These are phyloP conservation scores for Dipodascus albidus DNA, from an alignment of 805 yeast species.

Conservation along the genomic window DNA sequence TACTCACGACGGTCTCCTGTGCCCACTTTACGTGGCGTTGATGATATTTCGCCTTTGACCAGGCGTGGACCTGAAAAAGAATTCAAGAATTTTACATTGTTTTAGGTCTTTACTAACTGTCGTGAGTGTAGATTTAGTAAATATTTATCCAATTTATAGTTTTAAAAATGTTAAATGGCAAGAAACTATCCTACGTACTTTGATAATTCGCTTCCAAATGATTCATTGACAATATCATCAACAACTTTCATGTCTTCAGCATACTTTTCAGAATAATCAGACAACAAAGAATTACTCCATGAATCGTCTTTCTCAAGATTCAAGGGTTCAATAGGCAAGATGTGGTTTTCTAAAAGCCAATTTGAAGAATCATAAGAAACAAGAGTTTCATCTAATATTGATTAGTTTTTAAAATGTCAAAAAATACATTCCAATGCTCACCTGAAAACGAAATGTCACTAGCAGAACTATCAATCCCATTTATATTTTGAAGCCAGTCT, in stretches of 20 bases:
- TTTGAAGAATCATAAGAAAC: neutral
- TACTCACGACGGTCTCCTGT: constrained; percentile 2
- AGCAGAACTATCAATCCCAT: neutral
- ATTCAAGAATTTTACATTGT: neutral
- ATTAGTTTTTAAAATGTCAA: neutral
- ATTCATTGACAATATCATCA: neutral
- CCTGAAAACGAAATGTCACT: neutral
- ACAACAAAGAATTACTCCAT: neutral
- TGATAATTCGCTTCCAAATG: neutral
- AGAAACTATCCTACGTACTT: neutral
- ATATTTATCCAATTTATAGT: too few relatives aligned
- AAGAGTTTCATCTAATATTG: neutral
- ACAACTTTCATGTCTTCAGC: neutral
- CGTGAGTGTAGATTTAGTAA: neutral
- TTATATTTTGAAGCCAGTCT: neutral
- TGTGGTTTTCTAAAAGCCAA: neutral
- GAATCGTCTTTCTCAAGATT: neutral
- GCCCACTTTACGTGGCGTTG: constrained; percentile 1
- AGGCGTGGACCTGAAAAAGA: constrained; percentile 1
- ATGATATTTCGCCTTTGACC: constrained; percentile 1
- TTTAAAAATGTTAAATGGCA: too few relatives aligned
- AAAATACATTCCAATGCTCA: neutral
- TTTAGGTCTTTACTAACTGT: neutral
- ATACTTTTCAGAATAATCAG: neutral
- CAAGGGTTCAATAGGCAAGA: neutral